Base-by-base conservation (phyloP, 257 asterid species). In the Nicotiana benthamiana region DNA sequence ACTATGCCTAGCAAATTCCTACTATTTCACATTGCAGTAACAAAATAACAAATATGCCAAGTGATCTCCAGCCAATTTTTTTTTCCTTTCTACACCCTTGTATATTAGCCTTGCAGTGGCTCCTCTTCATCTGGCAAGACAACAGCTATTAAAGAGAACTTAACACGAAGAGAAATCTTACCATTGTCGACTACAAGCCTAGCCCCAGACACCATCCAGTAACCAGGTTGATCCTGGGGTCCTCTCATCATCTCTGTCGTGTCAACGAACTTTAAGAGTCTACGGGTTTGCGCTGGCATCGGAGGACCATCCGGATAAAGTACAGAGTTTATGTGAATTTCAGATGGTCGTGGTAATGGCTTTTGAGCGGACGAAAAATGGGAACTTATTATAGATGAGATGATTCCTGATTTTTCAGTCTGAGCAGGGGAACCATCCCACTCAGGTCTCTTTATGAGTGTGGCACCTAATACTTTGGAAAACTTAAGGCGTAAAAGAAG, bases 131-230 rank as follows among this genome's bases (percentile, higher is more conserved):
- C 98, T 0, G 97, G 91, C 75, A 85, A 93, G 75, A 93, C 65
- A 27, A 85, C 92, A 4, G 97, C 88, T 80, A 94, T 87, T 78
- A 94, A 83, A 1, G 98, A 89, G 75, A 90, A 94, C 81, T 86
- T 93, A 4, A 94, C 98, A 87, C 89, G 86, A 27, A 94, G 83
- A 43, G 98, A 94, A 77, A 94, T 93, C 84, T 86, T 90, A 64
- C 98, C 97, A 84, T 92, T 89, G 57, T 94, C 98, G 54, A 93
- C 97, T 79, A 94, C 82, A 77, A 94, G 93, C 32, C 95, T 90
- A 6, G 98, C 97, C 51, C 98, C 98, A 0, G 98, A 94, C 81
- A 90, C 97, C 28, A 94, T 92, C 98, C 98, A 94, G 86, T 94
- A 94, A 40, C 98, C 98, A 1, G 98, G 97, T 3, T 93, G 88